Base-by-base conservation (phyloP, 495 filamentous ascomycete species). In the Xylaria curta region DNA sequence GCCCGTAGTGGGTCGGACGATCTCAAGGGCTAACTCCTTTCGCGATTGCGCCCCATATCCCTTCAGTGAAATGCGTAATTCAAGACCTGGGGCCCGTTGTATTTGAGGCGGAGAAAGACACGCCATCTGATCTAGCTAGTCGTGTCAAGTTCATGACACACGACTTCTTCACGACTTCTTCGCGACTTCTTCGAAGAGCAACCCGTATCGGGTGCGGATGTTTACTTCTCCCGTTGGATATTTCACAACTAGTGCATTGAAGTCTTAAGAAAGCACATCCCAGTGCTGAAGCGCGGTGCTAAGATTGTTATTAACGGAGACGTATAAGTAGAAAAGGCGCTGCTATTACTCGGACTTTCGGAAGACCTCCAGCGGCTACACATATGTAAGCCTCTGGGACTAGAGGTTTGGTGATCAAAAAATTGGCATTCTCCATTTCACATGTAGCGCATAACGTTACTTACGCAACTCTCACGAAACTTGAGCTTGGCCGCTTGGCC, bases 161-260 rank as follows among this genome's bases (percentile, higher is more conserved):
- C 60, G 79, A 86, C 69, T 86, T 89, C 74, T 82, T 87, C 73
- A 68, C n/a, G n/a, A n/a, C n/a, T n/a, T n/a, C n/a, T n/a, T n/a
- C n/a, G n/a, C n/a, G n/a, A n/a, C n/a, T n/a, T n/a, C n/a, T n/a
- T n/a, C n/a, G n/a, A 75, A 19, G 65, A 69, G 12, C 85, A 89
- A 70, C 81, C 84, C 0, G 71, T 85, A 9, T 53, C 73, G 28
- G 74, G 73, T 9, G 87, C 87, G 6, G 85, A 88, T 51, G 80
- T 86, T 0, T 89, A 88, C 69, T 78, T 89, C 47, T 77, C 87
- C 15, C 82, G 87, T 1, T 76, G 77, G 69, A 81, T 88, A 19
- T 72, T 89, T 19, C 86, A 89, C 68, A 83, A 88, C 68, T 84
- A 83, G 78, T 70, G 74, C 12, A 64, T 81, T 15, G 74, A 72